A percentile compares a stretch with the other conserved stretches of the same genome.
These are phyloP conservation scores for Fistulinella cinereoalba DNA, from an alignment of 1,284 basidiomycete genomes.

Conservation along the genomic window DNA sequence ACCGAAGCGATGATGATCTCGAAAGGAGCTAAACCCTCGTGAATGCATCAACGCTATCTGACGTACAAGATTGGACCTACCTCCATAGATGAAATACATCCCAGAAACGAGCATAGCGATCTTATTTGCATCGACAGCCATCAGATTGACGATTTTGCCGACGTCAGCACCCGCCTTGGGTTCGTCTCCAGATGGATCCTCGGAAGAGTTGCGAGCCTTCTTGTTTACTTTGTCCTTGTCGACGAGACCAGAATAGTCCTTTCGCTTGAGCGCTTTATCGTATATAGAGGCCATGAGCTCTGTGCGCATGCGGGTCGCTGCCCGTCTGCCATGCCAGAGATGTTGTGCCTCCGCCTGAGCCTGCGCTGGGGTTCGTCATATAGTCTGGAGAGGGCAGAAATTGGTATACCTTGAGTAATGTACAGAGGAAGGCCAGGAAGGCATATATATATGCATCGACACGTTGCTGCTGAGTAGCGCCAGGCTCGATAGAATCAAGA, in stretches of 20 bases:
- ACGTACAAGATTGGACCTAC: slow-evolving; percentile 31
- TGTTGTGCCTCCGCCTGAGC: slow-evolving; percentile 63
- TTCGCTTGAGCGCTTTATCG: slow-evolving; percentile 84
- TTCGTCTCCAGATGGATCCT: slow-evolving; percentile 41
- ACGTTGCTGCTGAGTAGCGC: slow-evolving; percentile 39
- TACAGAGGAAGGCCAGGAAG: slow-evolving; percentile 52
- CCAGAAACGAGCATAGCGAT: slow-evolving; percentile 51
- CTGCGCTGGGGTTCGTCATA: slow-evolving; percentile 20
- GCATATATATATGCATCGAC: slow-evolving; percentile 65
- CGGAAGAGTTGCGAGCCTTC: slow-evolving; percentile 13
- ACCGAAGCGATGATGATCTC: slow-evolving; percentile 73
- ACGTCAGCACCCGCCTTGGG: slow-evolving; percentile 67
- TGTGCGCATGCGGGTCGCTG: slow-evolving; percentile 51
- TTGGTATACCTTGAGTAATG: slow-evolving; percentile 42
- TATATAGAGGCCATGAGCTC: slow-evolving; percentile 78
- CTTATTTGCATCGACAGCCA: slow-evolving; percentile 67
- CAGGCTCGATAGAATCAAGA: slow-evolving; percentile 26
- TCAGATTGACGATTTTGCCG: slow-evolving; percentile 77
- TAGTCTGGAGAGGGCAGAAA: neutral
- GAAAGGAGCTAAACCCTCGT: slow-evolving; percentile 39
- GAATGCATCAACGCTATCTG: neutral
- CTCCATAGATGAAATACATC: slow-evolving; percentile 64
- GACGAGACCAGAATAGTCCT: slow-evolving; percentile 79
- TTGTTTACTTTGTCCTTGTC: slow-evolving; percentile 43
- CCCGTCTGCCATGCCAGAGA: slow-evolving; percentile 62